phyloP scores from a whole-genome alignment of 495 filamentous ascomycete genomes.

The Penicillium arizonense region DNA sequence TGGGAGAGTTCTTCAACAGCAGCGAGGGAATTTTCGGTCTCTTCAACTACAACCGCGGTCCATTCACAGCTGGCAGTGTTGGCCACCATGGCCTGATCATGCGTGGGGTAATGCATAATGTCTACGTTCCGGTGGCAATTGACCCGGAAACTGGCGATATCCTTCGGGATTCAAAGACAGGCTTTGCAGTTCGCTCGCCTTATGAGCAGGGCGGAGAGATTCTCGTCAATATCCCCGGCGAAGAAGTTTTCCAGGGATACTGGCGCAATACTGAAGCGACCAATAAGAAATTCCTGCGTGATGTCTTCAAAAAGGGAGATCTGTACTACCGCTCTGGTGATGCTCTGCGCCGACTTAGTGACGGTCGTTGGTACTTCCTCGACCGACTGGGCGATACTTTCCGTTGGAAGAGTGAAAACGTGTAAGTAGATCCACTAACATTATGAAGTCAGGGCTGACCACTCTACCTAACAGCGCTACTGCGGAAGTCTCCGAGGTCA shows the following conservation, averaged over 20 bases:
- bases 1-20: constrained; percentile 66
- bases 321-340: constrained; percentile 75
- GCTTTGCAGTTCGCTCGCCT: constrained; percentile 59
- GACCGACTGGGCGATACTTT: constrained; percentile 79
- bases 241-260: constrained; percentile 67
- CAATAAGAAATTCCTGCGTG: constrained; percentile 62
- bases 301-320: constrained; percentile 75
- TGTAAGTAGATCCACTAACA: constrained; percentile 35
- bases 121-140: constrained; percentile 64
- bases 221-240: constrained; percentile 60
- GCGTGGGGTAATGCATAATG: constrained; percentile 47
- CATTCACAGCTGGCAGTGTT: constrained; percentile 60
- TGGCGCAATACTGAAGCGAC: constrained; percentile 65
- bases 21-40: constrained; percentile 62
- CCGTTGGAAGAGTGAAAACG: constrained; percentile 83
- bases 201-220: constrained; percentile 76
- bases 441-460: neutral
- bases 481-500: constrained; percentile 67
- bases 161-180: constrained; percentile 60
- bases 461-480: constrained; percentile 43
- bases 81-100: constrained; percentile 69
- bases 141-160: constrained; percentile 67
- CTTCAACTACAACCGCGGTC: constrained; percentile 56
- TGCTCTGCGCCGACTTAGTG: constrained; percentile 58
- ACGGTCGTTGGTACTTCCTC: constrained; percentile 78